phyloP scores from a whole-genome alignment of 2,329 filamentous ascomycete species.

The Lecanicillium sp. region DNA sequence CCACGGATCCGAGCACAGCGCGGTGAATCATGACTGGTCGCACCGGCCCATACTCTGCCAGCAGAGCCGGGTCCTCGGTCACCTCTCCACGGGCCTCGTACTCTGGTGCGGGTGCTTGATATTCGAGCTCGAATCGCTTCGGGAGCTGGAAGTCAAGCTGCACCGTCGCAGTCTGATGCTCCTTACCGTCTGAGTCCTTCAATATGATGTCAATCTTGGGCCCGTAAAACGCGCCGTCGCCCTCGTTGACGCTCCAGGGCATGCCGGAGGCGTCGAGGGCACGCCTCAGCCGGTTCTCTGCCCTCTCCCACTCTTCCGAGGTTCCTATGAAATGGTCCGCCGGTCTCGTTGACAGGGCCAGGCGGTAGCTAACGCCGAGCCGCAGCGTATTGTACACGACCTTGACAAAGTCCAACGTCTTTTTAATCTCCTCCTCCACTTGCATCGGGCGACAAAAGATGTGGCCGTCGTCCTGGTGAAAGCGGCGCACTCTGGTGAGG shows the following conservation, averaged over 20 bases:
- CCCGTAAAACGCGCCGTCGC: conserved; percentile 84
- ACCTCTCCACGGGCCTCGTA: conserved; percentile 46
- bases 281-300: conserved; percentile 30
- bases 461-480: conserved; percentile 87
- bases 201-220: conserved; percentile 87
- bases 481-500: conserved; percentile 74
- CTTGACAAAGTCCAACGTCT: conserved; percentile 66
- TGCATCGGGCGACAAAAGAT: conserved; percentile 79
- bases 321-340: conserved; percentile 71
- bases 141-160: conserved; percentile 88
- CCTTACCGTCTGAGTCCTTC: conserved; percentile 71
- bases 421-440: conserved; percentile 65
- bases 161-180: conserved; percentile 82
- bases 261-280: conserved; percentile 58
- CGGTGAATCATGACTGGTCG: conserved; percentile 75
- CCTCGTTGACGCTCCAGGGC: conserved; percentile 67
- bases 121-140: conserved; percentile 70
- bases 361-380: conserved; percentile 60
- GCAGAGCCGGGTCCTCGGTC: conserved; percentile 37
- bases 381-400: conserved; percentile 63
- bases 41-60: conserved; percentile 50
- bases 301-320: conserved; percentile 51
- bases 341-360: conserved; percentile 74
- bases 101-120: conserved; percentile 61
- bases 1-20: conserved; percentile 76